Evolutionary conservation across 345 rosid genomes (phyloP), one percentile per base, ranked within the genome.

Genomic region (Triadica sebifera): DNA sequence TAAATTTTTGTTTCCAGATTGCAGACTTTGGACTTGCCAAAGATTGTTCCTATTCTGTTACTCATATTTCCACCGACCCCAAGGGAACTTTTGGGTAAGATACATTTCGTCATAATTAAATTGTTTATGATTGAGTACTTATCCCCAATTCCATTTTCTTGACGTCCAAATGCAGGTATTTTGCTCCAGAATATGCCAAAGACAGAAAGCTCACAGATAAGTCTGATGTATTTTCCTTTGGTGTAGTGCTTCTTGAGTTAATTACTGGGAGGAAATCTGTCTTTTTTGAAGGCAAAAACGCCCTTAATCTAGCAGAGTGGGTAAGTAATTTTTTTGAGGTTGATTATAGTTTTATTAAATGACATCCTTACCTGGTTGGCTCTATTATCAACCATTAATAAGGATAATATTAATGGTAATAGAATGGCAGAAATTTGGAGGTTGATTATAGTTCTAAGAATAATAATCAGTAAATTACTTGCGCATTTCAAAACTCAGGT

Each of bases 1-100:
- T 15, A 3, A 19, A 4, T 55, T 19, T 3, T 65, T 17, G 3
- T 38, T 43, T 59, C 22, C 69, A 78, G 81, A 61, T 78, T 41
- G 29, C 69, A 65, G 69, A 22, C 20, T 65, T 65, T 65, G 69
- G 50, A 45, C 24, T 65, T 65, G 69, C 69, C 16, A 12, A 8
- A 8, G 20, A 12, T 12, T 22, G 45, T 20, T 49, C 69, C 45
- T 8, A 20, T 45, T 43, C 53, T 7, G 7, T n/a, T 10, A 20
- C 37, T 65, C 52, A 65, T 6, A 12, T 65, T 11, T 2, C 22
- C 53, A 45, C 50, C 0, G 19, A 6, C 11, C 5, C 22, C 29
- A 45, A 9, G 53, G 69, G 69, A 65, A 65, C 69, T 45, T 4
- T 46, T 9, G 69, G 69, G 69, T 65, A n/a, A 46, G 51, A 65